phyloP scores from a whole-genome alignment of 1,284 basidiomycete genomes.

The Ganoderma sinense region DNA sequence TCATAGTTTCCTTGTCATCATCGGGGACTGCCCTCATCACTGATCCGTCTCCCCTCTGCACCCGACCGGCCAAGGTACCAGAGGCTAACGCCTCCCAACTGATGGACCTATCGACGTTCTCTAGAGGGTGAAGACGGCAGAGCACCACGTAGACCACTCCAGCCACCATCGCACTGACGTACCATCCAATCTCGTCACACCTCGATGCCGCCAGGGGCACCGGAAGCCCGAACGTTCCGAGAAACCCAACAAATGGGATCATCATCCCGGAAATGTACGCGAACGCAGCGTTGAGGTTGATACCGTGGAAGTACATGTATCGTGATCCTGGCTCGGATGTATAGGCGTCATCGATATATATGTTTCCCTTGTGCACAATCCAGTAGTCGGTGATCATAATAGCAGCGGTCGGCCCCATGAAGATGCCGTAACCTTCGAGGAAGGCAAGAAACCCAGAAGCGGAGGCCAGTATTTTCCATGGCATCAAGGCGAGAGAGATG shows the following conservation, averaged over 20 bases:
- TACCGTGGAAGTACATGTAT: conserved; percentile 38
- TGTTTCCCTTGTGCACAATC: conserved; percentile 36
- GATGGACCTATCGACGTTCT: conserved; percentile 28
- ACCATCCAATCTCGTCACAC: conserved; percentile 33
- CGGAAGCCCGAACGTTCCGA: conserved; percentile 32
- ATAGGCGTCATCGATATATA: conserved; percentile 34
- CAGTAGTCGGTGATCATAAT: conserved; percentile 41
- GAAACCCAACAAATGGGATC: conserved; percentile 34
- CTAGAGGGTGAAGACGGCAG: conserved; percentile 26
- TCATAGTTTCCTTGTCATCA: conserved; percentile 2
- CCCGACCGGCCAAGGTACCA: conserved; percentile 15
- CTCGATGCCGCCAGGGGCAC: conserved; percentile 30
- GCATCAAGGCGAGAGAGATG: conserved; percentile 49
- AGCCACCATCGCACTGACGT: conserved; percentile 28
- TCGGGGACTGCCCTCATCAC: not conserved
- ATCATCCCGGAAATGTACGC: conserved; percentile 38
- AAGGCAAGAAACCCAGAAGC: conserved; percentile 38
- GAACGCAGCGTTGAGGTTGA: conserved; percentile 36
- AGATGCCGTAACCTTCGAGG: conserved; percentile 38
- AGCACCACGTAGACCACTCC: conserved; percentile 28
- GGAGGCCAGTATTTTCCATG: conserved; percentile 44
- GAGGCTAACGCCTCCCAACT: conserved; percentile 27
- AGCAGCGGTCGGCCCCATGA: conserved; percentile 39
- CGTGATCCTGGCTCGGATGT: conserved; percentile 29
- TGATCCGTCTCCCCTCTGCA: not conserved